phyloP scores from a whole-genome alignment of 768 basidiomycete genomes.

The Russula sp. region DNA sequence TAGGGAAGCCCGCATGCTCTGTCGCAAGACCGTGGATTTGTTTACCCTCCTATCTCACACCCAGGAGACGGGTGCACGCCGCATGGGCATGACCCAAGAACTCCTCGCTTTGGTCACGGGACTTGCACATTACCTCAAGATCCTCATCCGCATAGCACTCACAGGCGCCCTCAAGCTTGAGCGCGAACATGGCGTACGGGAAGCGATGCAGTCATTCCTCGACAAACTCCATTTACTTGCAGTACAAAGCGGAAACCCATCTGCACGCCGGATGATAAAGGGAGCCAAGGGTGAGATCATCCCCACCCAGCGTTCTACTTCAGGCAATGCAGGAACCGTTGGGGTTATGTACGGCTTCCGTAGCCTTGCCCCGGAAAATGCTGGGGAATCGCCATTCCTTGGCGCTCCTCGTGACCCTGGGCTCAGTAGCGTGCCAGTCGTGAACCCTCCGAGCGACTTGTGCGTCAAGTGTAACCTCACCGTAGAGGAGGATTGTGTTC shows the following conservation, averaged over 20 bases:
- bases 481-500: slow-evolving; percentile 95
- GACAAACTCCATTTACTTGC: slow-evolving; percentile 91
- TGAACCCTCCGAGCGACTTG: slow-evolving; percentile 77
- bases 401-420: slow-evolving; percentile 38
- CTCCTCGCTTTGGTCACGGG: slow-evolving; percentile 95
- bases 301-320: slow-evolving; percentile 28
- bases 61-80: slow-evolving; percentile 81
- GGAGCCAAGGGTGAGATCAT: slow-evolving; percentile 59
- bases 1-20: slow-evolving; percentile 95
- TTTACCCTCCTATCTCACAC: slow-evolving; percentile 95
- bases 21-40: slow-evolving; percentile 97
- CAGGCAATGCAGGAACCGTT: slow-evolving; percentile 68
- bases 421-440: slow-evolving; percentile 47
- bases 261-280: slow-evolving; percentile 68
- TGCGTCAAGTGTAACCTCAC: slow-evolving; percentile 85
- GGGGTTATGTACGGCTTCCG: slow-evolving; percentile 90
- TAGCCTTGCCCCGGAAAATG: slow-evolving; percentile 84
- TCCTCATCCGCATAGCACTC: slow-evolving; percentile 94
- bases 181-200: slow-evolving; percentile 73
- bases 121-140: slow-evolving; percentile 98
- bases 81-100: slow-evolving; percentile 97
- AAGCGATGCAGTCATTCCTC: slow-evolving; percentile 84
- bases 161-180: slow-evolving; percentile 95
- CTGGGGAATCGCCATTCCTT: slow-evolving; percentile 78
- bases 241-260: slow-evolving; percentile 74